phyloP scores from a whole-genome alignment of 768 basidiomycete genomes.

The Cyathus striatus region DNA sequence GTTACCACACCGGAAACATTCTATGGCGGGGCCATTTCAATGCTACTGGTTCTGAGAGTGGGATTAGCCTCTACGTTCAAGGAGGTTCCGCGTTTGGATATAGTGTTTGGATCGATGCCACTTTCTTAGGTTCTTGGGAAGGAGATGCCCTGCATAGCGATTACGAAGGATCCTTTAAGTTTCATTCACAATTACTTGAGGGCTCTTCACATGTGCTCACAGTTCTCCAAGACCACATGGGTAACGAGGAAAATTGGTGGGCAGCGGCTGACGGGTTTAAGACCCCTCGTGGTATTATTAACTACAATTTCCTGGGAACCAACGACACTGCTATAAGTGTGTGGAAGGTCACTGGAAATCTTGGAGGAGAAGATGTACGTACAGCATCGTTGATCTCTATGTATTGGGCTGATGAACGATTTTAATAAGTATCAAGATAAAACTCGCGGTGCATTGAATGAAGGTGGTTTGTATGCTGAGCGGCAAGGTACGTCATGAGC shows the following conservation, averaged over 20 bases:
- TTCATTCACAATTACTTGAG: slow-evolving; percentile 20
- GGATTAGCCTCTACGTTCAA: slow-evolving; percentile 30
- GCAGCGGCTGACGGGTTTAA: slow-evolving; percentile 43
- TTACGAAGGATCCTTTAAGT: slow-evolving; percentile 28
- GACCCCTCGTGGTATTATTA: slow-evolving; percentile 40
- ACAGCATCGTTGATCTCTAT: not conserved
- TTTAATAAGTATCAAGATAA: slow-evolving; percentile 45
- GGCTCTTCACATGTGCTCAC: slow-evolving; percentile 39
- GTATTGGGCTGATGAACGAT: not conserved
- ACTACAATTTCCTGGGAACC: slow-evolving; percentile 39
- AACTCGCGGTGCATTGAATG: slow-evolving; percentile 51
- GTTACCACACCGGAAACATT: slow-evolving; percentile 47
- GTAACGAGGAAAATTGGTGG: slow-evolving; percentile 39
- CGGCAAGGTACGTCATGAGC: slow-evolving; percentile 48
- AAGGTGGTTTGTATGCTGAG: slow-evolving; percentile 54
- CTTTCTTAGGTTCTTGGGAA: slow-evolving; percentile 42
- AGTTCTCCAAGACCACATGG: slow-evolving; percentile 52
- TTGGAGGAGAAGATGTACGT: slow-evolving; percentile 41
- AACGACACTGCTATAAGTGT: slow-evolving; percentile 26
- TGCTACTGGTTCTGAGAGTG: slow-evolving; percentile 40
- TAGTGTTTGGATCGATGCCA: slow-evolving; percentile 43
- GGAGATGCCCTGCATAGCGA: slow-evolving; percentile 28
- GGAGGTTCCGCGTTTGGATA: slow-evolving; percentile 46
- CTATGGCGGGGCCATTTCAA: slow-evolving; percentile 48
- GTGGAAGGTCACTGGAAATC: slow-evolving; percentile 50